Evolutionary conservation across 2,329 filamentous ascomycete genomes (phyloP), one percentile per base, ranked within the genome.

Genomic region (Xylariaceae sp.): DNA sequence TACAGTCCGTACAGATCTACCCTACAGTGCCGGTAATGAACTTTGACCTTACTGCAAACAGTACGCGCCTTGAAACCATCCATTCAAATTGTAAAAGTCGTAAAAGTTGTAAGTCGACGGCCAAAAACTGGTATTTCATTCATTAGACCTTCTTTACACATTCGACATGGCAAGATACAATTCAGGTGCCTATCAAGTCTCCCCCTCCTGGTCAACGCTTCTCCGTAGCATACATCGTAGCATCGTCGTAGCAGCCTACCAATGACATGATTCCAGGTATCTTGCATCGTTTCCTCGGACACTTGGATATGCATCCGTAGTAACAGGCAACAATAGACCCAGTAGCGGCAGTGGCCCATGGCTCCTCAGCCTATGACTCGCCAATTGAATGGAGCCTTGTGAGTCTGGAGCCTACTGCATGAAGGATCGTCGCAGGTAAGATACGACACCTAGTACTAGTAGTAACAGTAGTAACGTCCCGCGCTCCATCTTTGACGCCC

Each of bases 401-500:
- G 54, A 52, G 46, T 47, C 45, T 46, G 40, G 35, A 47, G 49
- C 46, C 45, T 34, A 32, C 51, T 55, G 57, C 57, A 55, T 50
- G 32, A 49, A 41, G 51, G 53, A 55, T 55, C 45, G 32, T 45
- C 50, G 45, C 37, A 34, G 48, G 51, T 34, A 46, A 50, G 41
- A 29, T 37, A 42, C 42, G n/a, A n/a, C 26, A 31, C 40, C 40
- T 43, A 43, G 19, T 19, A 6, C 19, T 43, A 43, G 19, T 43
- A 19, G 19, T 19, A 19, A 19, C 19, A 19, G 19, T 19, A 19
- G 19, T 52, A 51, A 50, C 45, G 32, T 43, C 51, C 35, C 44
- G 41, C 41, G 49, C 53, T 54, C 53, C 59, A 56, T 58, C 56
- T 60, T 64, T 61, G 62, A 66, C 64, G 66, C 65, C 66, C 65